phyloP scores from a whole-genome alignment of 2,329 filamentous ascomycete species.

The Fusarium nodosum region DNA sequence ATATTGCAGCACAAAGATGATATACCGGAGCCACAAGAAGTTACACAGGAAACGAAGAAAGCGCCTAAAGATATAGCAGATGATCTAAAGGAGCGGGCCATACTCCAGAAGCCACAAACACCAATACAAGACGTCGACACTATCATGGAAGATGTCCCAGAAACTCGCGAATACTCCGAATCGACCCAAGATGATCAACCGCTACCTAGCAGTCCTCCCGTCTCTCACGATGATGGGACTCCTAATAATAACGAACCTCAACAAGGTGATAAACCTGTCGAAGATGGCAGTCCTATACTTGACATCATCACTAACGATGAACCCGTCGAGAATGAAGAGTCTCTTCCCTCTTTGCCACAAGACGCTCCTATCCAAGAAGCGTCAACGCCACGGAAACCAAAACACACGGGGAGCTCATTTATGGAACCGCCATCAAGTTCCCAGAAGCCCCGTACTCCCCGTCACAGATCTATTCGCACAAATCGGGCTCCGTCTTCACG shows the following conservation, averaged over 20 bases:
- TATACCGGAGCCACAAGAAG: background rate
- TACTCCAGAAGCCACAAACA: background rate
- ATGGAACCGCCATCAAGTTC: constrained; percentile 35
- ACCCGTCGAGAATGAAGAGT: background rate
- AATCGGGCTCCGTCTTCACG: constrained; percentile 51
- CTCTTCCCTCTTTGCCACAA: background rate
- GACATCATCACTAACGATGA: background rate
- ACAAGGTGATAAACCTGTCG: background rate
- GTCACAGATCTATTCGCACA: constrained; percentile 46
- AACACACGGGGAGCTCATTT: background rate
- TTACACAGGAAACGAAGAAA: background rate
- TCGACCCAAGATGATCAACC: background rate
- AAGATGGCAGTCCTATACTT: background rate
- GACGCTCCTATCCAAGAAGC: background rate
- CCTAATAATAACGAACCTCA: background rate
- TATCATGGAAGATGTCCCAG: background rate
- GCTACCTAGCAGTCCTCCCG: background rate
- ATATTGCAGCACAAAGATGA: background rate
- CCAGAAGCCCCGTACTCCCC: constrained; percentile 49
- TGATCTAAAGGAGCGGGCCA: background rate
- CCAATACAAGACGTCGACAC: background rate
- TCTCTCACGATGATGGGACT: background rate
- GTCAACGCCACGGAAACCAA: constrained; percentile 25
- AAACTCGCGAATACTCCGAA: background rate
- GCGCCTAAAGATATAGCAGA: background rate